Percentiles rank a stretch among this genome's conserved stretches.
phyloP scores from a whole-genome alignment of 345 rosid species.

The Dipteronia sinensis region DNA sequence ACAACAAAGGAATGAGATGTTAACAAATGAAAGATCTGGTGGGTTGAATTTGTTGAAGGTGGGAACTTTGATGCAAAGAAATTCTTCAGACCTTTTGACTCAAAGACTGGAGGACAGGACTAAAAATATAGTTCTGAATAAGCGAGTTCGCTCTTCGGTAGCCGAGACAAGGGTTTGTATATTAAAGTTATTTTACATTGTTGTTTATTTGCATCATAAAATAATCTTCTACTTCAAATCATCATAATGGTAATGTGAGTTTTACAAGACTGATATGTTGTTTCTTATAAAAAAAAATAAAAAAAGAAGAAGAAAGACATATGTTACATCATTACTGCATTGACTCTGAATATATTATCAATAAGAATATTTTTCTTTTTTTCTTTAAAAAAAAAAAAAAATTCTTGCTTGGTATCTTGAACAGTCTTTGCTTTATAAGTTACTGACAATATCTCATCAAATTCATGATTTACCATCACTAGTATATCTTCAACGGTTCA shows the following conservation, averaged over 20 bases:
- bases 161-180: conserved; percentile 58
- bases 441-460: neutral
- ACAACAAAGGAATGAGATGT: conserved; percentile 45
- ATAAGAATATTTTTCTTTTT: neutral
- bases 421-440: neutral
- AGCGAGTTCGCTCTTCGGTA: conserved; percentile 52
- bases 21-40: conserved; percentile 42
- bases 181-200: neutral
- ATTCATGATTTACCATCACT: neutral
- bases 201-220: conserved; percentile 6
- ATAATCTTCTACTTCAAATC: neutral
- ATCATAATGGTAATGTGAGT: conserved; percentile 2
- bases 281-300: neutral
- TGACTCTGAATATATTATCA: neutral
- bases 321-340: neutral
- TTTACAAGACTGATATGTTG: neutral
- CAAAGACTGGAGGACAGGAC: conserved; percentile 56
- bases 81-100: conserved; percentile 41
- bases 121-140: conserved; percentile 48
- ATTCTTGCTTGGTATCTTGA: neutral
- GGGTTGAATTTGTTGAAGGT: conserved; percentile 41
- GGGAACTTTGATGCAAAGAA: conserved; percentile 45
- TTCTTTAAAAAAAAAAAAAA: too few relatives aligned
- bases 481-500: neutral
- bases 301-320: neutral